Evolutionary conservation across 1,139 yeast genomes (phyloP), one percentile per base, ranked within the genome.

Genomic region (Petasospora rhodanensis): DNA sequence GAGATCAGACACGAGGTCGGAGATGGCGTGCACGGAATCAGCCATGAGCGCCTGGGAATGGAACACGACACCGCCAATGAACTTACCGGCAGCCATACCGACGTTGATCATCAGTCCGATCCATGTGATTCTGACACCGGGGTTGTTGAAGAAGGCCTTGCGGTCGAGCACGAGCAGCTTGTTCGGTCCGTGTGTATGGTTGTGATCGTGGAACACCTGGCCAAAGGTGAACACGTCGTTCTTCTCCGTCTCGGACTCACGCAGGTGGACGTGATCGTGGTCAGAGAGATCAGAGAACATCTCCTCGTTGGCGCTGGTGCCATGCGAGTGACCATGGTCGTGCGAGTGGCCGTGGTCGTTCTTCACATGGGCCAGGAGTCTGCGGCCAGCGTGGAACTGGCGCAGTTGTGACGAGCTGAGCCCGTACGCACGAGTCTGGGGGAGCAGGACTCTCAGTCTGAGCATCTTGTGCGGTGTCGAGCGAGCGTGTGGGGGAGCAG

Each of bases 41-140:
- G 98, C 98, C 25, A 89, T 59, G 39, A 91, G 69, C 1, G 96
- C 91, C 58, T 89, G 96, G 0, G 98, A 91, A 57, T 91, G 95
- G 71, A 91, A 91, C 29, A 77, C 77, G 13, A 86, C 68, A 4
- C 98, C 98, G 17, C 97, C 97, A 17, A 79, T 58, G 16, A 87
- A 91, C 56, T 91, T 91, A 19, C 93, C 79, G 6, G 74, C 65
- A 0, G 95, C 96, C 81, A 91, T 79, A 14, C 82, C 77, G 12
- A 86, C 74, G 53, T 91, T 91, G 33, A 84, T 86, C 20, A 79
- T 60, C 26, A 91, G 67, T 0, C 98, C 98, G 32, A 89, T 67
- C 86, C 95, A 82, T 1, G 98, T 91, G 51, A 91, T 87, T 43
- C 94, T 70, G 13, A 87, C 95, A 7, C 95, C 96, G 2, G 96